A percentile compares a stretch with the other conserved stretches of the same genome.
These are phyloP conservation scores for Gonapodya prolifera DNA, from an alignment of 192 early-diverging fungal genomes.

Conservation along the genomic window DNA sequence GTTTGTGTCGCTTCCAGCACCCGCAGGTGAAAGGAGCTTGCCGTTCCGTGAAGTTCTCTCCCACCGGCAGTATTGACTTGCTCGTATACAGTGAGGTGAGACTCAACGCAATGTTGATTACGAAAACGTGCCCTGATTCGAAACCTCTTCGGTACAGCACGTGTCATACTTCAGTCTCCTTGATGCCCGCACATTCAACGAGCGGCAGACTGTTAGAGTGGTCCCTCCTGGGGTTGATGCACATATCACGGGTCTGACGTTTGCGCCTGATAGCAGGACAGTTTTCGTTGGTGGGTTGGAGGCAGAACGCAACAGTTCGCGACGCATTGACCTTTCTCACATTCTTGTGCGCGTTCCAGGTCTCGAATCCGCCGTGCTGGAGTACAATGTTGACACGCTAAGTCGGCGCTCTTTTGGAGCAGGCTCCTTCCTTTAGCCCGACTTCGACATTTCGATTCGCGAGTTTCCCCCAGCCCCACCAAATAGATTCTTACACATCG, in stretches of 20 bases:
- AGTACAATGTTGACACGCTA: conserved; percentile 70
- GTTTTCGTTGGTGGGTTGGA: conserved; percentile 72
- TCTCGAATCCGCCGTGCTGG: conserved; percentile 66
- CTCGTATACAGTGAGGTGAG: conserved; percentile 59
- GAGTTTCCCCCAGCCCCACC: background rate
- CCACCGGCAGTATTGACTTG: conserved; percentile 77
- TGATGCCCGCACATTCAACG: conserved; percentile 77
- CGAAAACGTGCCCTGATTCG: background rate
- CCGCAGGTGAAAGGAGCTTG: conserved; percentile 62
- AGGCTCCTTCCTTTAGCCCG: conserved; percentile 53
- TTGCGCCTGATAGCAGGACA: conserved; percentile 67
- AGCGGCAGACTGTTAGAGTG: conserved; percentile 68
- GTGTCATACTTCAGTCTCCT: conserved; percentile 79
- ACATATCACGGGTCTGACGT: conserved; percentile 75
- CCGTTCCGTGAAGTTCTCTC: conserved; percentile 87
- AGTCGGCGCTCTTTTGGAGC: conserved; percentile 66
- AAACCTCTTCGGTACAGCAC: conserved; percentile 24
- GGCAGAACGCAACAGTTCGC: background rate
- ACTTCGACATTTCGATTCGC: background rate
- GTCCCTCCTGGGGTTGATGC: conserved; percentile 48
- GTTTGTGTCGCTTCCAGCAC: conserved; percentile 19
- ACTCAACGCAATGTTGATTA: background rate
- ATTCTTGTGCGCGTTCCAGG: conserved; percentile 24
- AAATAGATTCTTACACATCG: background rate
- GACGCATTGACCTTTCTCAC: background rate